A percentile compares a stretch with the other conserved stretches of the same genome.
phyloP scores from a whole-genome alignment of 2,329 filamentous ascomycete genomes.

The Xylariaceae sp. region DNA sequence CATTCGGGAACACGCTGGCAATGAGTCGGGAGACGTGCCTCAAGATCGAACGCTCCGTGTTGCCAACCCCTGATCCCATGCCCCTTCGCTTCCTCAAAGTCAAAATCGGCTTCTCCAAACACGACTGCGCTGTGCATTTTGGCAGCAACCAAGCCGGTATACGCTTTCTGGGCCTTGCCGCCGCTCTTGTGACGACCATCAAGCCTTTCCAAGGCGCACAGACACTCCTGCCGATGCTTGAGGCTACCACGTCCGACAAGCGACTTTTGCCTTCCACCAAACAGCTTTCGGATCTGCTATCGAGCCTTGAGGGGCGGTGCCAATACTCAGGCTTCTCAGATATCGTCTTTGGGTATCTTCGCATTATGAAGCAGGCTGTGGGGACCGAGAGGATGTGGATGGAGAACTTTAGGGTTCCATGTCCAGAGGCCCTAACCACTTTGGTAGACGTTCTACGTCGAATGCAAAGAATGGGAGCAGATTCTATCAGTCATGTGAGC shows the following conservation, averaged over 20 bases:
- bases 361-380: not conserved
- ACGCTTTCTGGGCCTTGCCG: slow-evolving; percentile 4
- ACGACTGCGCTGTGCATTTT: slow-evolving; percentile 5
- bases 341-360: slow-evolving; percentile 1
- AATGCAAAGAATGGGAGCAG: not conserved
- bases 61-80: slow-evolving; percentile 3
- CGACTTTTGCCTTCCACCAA: slow-evolving; percentile 3
- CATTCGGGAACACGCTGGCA: slow-evolving; percentile 7
- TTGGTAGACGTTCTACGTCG: not conserved
- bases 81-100: slow-evolving; percentile 4
- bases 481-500: too few relatives aligned
- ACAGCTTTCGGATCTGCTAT: slow-evolving; percentile 3
- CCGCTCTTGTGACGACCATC: slow-evolving; percentile 1
- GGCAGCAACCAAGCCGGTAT: slow-evolving; percentile 6
- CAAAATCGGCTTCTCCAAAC: slow-evolving; percentile 3
- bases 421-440: not conserved
- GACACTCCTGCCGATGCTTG: slow-evolving; percentile 2
- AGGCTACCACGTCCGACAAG: slow-evolving; percentile 2
- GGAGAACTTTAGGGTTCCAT: not conserved
- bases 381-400: too few relatives aligned
- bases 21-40: slow-evolving; percentile 4
- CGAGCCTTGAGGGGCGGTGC: slow-evolving; percentile 2
- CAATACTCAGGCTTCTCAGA: slow-evolving; percentile 1
- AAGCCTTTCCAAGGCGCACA: not conserved
- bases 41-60: slow-evolving; percentile 4